A percentile compares a stretch with the other conserved stretches of the same genome.
These are phyloP conservation scores for Escallonia herrerae DNA, from an alignment of 129 eudicot genomes.

Conservation along the genomic window DNA sequence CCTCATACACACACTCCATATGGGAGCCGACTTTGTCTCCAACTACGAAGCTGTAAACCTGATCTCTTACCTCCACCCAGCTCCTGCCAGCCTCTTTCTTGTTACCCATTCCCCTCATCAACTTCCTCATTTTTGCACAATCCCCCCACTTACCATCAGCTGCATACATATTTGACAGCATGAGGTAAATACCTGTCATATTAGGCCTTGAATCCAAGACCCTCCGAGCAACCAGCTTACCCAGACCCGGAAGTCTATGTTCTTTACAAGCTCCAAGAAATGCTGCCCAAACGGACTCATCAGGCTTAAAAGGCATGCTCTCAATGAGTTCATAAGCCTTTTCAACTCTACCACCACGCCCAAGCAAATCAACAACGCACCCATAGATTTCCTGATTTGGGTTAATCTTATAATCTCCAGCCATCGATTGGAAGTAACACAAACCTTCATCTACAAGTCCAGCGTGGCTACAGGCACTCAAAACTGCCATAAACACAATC, in stretches of 20 bases:
- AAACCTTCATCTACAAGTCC: slow-evolving; percentile 84
- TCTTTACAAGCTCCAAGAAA: slow-evolving; percentile 80
- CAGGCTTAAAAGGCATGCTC: slow-evolving; percentile 63
- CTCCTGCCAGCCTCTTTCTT: slow-evolving; percentile 86
- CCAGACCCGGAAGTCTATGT: slow-evolving; percentile 42
- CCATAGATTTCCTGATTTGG: slow-evolving; percentile 71
- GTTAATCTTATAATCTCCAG: slow-evolving; percentile 23
- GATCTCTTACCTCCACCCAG: slow-evolving; percentile 69
- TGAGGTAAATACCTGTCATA: slow-evolving; percentile 51
- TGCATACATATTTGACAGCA: slow-evolving; percentile 63
- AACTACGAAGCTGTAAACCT: slow-evolving; percentile 56
- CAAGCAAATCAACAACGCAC: slow-evolving; percentile 83
- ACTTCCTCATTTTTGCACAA: slow-evolving; percentile 60
- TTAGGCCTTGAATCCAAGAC: slow-evolving; percentile 50
- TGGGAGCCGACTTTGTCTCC: slow-evolving; percentile 51
- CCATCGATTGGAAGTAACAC: slow-evolving; percentile 54
- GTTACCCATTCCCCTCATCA: slow-evolving; percentile 42
- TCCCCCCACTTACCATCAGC: slow-evolving; percentile 87
- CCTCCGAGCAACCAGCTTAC: slow-evolving; percentile 36
- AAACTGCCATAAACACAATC: slow-evolving; percentile 71
- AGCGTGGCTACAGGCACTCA: slow-evolving; percentile 86
- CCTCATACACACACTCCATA: slow-evolving; percentile 34
- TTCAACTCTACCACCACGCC: slow-evolving; percentile 65
- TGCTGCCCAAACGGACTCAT: slow-evolving; percentile 82
- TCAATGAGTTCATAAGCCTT: slow-evolving; percentile 69